Evolutionary conservation across 768 basidiomycete species (phyloP).

Genomic region (Cyclocybe cylindracea): DNA sequence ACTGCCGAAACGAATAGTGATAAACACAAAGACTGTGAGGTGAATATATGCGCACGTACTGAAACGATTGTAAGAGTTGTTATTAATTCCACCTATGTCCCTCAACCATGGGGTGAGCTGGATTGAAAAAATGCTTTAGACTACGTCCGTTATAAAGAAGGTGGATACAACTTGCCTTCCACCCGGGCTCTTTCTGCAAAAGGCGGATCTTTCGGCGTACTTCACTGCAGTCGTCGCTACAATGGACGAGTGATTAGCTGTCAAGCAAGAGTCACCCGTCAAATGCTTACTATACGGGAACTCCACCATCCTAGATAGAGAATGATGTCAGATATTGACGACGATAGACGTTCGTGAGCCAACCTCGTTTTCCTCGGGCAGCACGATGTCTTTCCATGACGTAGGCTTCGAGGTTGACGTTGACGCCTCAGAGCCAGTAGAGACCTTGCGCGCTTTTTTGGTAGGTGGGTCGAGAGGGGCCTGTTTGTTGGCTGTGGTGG

Average conservation of each 20-base stretch:
- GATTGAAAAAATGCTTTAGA: background rate
- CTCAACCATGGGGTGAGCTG: slow-evolving; percentile 46
- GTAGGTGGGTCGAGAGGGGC: slow-evolving; percentile 9
- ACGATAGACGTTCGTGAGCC: background rate
- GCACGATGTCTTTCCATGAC: slow-evolving; percentile 38
- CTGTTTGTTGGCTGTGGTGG: slow-evolving; percentile 30
- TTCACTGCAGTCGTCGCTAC: slow-evolving; percentile 46
- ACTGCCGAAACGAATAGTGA: slow-evolving; percentile 24
- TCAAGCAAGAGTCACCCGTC: background rate
- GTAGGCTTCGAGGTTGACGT: slow-evolving; percentile 23
- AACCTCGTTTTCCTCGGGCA: slow-evolving; percentile 45
- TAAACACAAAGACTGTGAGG: background rate
- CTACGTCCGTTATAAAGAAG: background rate
- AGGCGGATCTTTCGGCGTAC: slow-evolving; percentile 45
- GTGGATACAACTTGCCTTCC: slow-evolving; percentile 33
- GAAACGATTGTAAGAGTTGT: slow-evolving; percentile 44
- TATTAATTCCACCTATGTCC: slow-evolving; percentile 48
- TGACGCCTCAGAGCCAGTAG: slow-evolving; percentile 18
- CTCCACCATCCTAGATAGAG: background rate
- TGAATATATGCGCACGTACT: slow-evolving; percentile 28
- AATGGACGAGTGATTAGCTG: background rate
- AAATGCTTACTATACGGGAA: slow-evolving; percentile 17
- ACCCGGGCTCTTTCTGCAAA: slow-evolving; percentile 40
- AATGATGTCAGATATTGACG: background rate
- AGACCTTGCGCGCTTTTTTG: slow-evolving; percentile 13